These are phyloP conservation scores for Stagonosporopsis cucurbitacearum DNA, from an alignment of 2,329 filamentous ascomycete genomes.

Conservation along the genomic window DNA sequence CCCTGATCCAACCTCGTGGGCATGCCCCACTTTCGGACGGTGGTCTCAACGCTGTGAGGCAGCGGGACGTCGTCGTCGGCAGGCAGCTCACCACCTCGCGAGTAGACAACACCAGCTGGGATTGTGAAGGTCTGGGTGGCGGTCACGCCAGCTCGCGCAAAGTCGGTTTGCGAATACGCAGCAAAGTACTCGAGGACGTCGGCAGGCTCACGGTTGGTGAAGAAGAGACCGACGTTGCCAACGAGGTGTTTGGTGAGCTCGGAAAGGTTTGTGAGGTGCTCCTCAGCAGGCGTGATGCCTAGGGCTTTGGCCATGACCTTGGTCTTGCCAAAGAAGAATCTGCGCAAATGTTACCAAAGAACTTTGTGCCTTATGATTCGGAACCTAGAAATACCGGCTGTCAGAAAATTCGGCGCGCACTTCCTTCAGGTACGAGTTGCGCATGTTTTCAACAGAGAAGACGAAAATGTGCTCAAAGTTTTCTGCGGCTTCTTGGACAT, in stretches of 20 bases:
- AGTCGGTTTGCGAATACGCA: conserved; percentile 78
- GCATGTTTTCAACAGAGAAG: conserved; percentile 95
- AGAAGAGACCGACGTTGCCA: conserved; percentile 88
- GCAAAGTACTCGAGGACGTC: conserved; percentile 76
- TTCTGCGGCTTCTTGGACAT: conserved; percentile 83
- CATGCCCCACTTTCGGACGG: conserved; percentile 85
- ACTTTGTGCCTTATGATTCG: conserved; percentile 22
- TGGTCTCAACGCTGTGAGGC: conserved; percentile 87
- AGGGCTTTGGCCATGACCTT: conserved; percentile 98
- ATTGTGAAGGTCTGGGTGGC: conserved; percentile 80
- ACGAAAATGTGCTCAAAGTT: conserved; percentile 91
- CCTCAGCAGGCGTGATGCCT: conserved; percentile 76
- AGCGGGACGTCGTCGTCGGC: conserved; percentile 83
- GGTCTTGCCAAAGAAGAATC: conserved; percentile 98
- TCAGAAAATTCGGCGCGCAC: conserved; percentile 85
- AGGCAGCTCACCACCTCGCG: conserved; percentile 77
- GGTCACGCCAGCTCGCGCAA: conserved; percentile 82
- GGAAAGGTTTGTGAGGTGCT: conserved; percentile 79
- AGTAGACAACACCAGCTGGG: conserved; percentile 82
- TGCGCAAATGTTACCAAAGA: conserved; percentile 48
- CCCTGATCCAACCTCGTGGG: conserved; percentile 89
- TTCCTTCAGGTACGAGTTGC: conserved; percentile 93
- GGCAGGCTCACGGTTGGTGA: conserved; percentile 77
- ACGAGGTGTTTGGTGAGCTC: conserved; percentile 71
- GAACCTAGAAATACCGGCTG: conserved; percentile 68